Conservation (phyloP, 108 stramenopile species). For the Nannochloropsis salina region DNA sequence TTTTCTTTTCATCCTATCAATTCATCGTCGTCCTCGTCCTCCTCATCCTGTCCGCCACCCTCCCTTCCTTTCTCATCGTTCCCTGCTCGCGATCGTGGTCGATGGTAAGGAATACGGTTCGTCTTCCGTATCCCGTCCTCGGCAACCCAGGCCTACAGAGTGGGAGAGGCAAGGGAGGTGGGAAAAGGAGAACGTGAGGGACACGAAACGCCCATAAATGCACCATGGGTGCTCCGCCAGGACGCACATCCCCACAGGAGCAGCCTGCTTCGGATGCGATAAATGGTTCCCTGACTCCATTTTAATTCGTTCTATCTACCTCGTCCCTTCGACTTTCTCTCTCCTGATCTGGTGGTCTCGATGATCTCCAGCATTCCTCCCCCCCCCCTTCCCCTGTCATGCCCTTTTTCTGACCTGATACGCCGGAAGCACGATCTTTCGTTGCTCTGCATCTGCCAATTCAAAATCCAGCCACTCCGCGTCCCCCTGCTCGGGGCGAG, state of each 20-base stretch:
- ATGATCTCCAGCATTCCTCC: not conserved
- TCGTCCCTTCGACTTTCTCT: too few relatives aligned
- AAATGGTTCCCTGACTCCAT: too few relatives aligned
- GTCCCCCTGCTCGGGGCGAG: not conserved
- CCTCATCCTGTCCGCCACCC: not conserved
- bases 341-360: too few relatives aligned
- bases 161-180: not conserved
- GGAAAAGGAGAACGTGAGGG: not conserved
- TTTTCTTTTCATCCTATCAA: not conserved
- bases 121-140: not conserved
- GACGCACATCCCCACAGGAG: too few relatives aligned
- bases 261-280: too few relatives aligned
- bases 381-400: not conserved
- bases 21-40: not conserved
- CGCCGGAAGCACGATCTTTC: not conserved
- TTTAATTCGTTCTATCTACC: too few relatives aligned
- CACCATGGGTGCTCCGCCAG: too few relatives aligned
- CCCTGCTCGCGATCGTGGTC: not conserved
- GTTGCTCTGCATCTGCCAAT: not conserved
- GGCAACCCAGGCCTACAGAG: not conserved
- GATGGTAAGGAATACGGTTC: not conserved
- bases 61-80: not conserved
- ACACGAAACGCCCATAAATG: too few relatives aligned
- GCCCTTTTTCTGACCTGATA: not conserved
- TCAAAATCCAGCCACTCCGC: constrained; percentile 4